Percentiles rank a stretch among this genome's conserved stretches.
Evolutionary conservation across 495 filamentous ascomycete species (phyloP).

Genomic region (Xylaria longipes): DNA sequence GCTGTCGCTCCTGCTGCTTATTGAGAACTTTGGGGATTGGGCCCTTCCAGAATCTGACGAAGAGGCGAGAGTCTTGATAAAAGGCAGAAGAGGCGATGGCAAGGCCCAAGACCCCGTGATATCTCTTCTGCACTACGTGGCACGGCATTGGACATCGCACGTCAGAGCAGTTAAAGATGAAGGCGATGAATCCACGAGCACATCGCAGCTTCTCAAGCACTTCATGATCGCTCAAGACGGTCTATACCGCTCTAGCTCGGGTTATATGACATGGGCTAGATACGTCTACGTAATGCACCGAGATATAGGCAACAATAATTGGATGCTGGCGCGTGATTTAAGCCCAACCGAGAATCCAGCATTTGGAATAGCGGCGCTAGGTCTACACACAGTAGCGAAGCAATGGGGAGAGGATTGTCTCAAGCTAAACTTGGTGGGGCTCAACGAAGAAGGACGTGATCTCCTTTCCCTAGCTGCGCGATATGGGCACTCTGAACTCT

Average conservation of each 20-base stretch:
- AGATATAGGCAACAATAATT: too few relatives aligned
- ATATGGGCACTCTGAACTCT: background rate
- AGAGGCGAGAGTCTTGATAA: background rate
- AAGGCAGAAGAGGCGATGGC: background rate
- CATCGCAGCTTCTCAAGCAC: background rate
- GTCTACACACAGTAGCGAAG: background rate
- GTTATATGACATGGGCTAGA: background rate
- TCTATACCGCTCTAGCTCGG: background rate
- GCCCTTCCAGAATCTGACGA: background rate
- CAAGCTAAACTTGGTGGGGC: background rate
- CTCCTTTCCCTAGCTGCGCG: background rate
- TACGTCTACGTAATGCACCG: background rate
- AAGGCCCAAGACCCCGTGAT: background rate
- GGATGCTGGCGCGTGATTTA: too few relatives aligned
- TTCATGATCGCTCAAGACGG: conserved; percentile 11
- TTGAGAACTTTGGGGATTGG: background rate
- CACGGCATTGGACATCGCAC: background rate
- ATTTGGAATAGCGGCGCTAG: background rate
- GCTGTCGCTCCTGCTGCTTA: background rate
- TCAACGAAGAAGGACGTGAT: background rate
- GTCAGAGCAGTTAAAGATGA: background rate
- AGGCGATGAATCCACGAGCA: background rate
- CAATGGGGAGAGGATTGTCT: conserved; percentile 10
- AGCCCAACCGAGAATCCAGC: background rate
- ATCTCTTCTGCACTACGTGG: background rate